These are phyloP conservation scores for Gymnopus androsaceus DNA, from an alignment of 1,284 basidiomycete species.

Conservation along the genomic window DNA sequence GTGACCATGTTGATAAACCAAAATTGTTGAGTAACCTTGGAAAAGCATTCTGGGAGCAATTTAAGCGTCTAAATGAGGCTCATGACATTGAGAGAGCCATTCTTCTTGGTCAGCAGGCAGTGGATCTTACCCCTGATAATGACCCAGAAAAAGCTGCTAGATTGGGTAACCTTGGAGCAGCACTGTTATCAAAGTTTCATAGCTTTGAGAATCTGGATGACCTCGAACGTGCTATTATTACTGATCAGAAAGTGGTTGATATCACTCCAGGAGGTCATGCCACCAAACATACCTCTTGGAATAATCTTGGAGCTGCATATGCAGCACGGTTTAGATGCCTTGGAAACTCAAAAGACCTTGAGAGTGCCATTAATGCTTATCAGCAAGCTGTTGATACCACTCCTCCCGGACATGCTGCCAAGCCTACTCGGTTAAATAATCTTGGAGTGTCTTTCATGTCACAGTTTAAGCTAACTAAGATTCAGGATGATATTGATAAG, in stretches of 20 bases:
- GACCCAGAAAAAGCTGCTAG: not conserved
- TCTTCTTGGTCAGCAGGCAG: not conserved
- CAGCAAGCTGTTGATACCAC: too few species aligned
- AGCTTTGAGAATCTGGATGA: constrained; percentile 14
- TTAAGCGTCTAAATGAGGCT: constrained; percentile 3
- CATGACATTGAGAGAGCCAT: constrained; percentile 15
- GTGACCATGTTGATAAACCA: not conserved
- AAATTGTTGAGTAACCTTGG: not conserved
- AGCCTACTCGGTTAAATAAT: too few species aligned
- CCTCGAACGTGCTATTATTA: constrained; percentile 20
- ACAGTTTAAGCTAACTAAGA: too few species aligned
- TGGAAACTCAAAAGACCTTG: not conserved
- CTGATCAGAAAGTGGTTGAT: constrained; percentile 16
- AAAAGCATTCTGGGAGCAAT: constrained; percentile 1
- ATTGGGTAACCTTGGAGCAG: not conserved
- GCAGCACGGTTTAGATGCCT: not conserved
- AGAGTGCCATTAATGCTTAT: not conserved
- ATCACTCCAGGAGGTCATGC: constrained; percentile 10
- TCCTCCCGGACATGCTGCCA: too few species aligned
- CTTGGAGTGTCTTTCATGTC: too few species aligned
- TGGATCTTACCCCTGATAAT: constrained; percentile 8
- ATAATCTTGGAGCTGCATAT: not conserved
- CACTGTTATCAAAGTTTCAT: not conserved
- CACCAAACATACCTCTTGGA: not conserved
- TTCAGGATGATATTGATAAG: too few species aligned